Base-by-base conservation (phyloP, 78 protist genomes). In the Capsaspora owczarzaki region DNA sequence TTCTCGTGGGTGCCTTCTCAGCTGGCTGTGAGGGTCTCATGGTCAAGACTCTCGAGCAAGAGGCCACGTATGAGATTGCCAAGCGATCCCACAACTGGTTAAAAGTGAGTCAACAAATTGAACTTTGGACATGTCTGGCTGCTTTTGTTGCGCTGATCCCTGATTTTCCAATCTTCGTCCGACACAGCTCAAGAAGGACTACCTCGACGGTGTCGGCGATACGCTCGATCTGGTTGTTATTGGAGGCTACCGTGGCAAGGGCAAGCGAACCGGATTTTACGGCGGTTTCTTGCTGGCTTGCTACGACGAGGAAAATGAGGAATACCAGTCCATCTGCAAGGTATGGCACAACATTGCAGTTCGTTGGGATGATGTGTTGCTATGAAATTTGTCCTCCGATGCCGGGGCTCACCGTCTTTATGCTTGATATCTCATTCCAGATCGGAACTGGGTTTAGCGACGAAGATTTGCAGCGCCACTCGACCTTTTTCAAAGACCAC, bases 11-110 rank as follows among this genome's bases (percentile, higher is more conserved):
- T 49, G 56, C n/a, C 56, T 49, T 49, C 66, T 10, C 44, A 61
- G 83, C 41, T 49, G 79, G 76, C 79, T 95, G 98, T 63, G 99
- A 98, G 76, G 99, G 99, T 14, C 90, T 98, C 38, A 95, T 98
- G 98, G 93, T 95, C 79, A 95, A 96, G 82, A 85, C 97, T 20
- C 86, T 92, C 51, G 76, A 82, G 31, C 78, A 31, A n/a, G 89
- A 90, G n/a, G 89, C 90, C n/a, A 79, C 85, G 37, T 96, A 96
- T 71, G 92, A 89, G 78, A 96, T 96, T 19, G 76, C 84, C 29
- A 72, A 80, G 35, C 84, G 99, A 12, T 91, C 97, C 6, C 77
- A 78, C 83, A 88, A 90, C 44, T 96, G 99, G 99, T 85, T 96
- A 71, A 96, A 96, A 79, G 87, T 91, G 47, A 44, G 27, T 16